A percentile compares a stretch with the other conserved stretches of the same genome.
These are phyloP conservation scores for Tinospora cordifolia DNA, from an alignment of 164 flowering plant species.

Conservation along the genomic window DNA sequence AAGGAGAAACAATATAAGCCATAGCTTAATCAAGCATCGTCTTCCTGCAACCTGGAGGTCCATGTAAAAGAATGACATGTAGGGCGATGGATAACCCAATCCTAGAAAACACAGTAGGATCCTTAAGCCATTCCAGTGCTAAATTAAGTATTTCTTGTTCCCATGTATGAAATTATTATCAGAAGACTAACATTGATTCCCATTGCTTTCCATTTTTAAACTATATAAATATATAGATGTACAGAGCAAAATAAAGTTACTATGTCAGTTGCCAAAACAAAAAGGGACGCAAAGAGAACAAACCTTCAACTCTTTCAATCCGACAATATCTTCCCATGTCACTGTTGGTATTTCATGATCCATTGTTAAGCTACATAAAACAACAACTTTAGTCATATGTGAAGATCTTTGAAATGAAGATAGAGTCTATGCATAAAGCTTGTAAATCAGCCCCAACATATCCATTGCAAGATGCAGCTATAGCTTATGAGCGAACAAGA, in stretches of 20 bases:
- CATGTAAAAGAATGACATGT: constrained; percentile 90
- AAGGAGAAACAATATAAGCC: constrained; percentile 87
- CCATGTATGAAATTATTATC: constrained; percentile 8
- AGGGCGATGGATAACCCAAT: constrained; percentile 71
- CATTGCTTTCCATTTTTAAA: neutral
- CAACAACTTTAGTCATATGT: constrained; percentile 22
- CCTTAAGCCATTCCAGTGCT: constrained; percentile 98
- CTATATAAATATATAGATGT: neutral
- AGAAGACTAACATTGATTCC: neutral
- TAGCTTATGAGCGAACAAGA: too few relatives aligned
- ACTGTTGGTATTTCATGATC: constrained; percentile 88
- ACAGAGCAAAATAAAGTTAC: neutral
- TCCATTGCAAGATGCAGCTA: constrained; percentile 88
- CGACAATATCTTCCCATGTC: constrained; percentile 95
- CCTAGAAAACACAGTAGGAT: constrained; percentile 62
- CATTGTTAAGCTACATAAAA: constrained; percentile 27
- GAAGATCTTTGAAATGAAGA: constrained; percentile 40
- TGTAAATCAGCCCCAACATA: constrained; percentile 97
- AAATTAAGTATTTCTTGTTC: constrained; percentile 81
- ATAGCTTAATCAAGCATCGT: constrained; percentile 97
- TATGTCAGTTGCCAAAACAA: neutral
- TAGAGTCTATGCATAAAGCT: constrained; percentile 82
- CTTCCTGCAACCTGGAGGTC: constrained; percentile 99
- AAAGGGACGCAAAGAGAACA: constrained; percentile 2
- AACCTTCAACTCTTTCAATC: constrained; percentile 80